Evolutionary conservation across 352 stramenopile genomes (phyloP).

Genomic region (Elongisporangium undulatum): DNA sequence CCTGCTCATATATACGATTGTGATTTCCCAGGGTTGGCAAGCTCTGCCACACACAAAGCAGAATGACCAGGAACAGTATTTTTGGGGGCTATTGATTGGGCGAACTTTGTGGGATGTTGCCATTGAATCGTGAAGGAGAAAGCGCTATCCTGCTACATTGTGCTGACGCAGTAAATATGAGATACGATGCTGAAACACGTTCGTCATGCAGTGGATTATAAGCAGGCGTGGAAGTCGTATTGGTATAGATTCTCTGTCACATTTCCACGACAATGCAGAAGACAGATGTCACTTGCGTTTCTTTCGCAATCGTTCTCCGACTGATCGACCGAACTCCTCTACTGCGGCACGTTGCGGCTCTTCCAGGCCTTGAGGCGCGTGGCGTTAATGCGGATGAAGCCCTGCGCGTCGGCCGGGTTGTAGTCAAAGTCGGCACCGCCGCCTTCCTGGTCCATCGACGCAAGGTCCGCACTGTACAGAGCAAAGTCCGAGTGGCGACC

Average conservation of each 20-base stretch:
- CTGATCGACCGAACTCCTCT: slow-evolving; percentile 13
- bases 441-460: slow-evolving; percentile 98
- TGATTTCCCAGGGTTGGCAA: too few relatives aligned
- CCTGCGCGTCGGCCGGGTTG: slow-evolving; percentile 96
- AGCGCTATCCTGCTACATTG: too few relatives aligned
- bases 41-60: too few relatives aligned
- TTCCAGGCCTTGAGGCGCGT: slow-evolving; percentile 96
- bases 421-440: slow-evolving; percentile 96
- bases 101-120: too few relatives aligned
- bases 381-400: slow-evolving; percentile 99
- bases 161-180: too few relatives aligned
- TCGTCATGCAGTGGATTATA: too few relatives aligned
- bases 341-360: slow-evolving; percentile 46
- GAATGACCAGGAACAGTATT: too few relatives aligned
- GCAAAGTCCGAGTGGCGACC: slow-evolving; percentile 91
- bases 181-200: too few relatives aligned
- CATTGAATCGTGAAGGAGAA: too few relatives aligned
- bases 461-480: slow-evolving; percentile 97
- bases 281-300: not conserved
- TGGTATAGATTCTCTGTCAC: slow-evolving; percentile 11
- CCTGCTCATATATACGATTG: too few relatives aligned
- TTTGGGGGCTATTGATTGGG: too few relatives aligned
- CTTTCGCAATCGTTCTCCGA: not conserved
- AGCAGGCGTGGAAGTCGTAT: not conserved
- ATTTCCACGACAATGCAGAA: not conserved